A percentile compares a stretch with the other conserved stretches of the same genome.
These are phyloP conservation scores for Ogataea naganishii DNA, from an alignment of 805 yeast genomes.

Conservation along the genomic window DNA sequence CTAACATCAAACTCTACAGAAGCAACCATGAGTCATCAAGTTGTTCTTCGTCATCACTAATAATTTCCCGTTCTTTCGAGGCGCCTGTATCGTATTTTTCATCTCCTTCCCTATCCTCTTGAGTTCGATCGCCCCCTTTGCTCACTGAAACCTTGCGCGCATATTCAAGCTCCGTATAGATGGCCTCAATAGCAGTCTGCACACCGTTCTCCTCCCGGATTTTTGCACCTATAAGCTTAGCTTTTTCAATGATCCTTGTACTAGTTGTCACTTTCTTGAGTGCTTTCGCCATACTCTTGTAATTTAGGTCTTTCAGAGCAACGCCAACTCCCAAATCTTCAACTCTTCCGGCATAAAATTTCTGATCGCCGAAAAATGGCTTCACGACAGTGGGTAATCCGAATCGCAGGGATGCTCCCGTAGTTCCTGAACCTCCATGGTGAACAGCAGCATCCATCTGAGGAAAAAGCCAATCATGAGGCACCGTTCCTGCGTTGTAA, in stretches of 20 bases:
- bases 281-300: conserved; percentile 55
- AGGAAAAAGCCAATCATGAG: conserved; percentile 93
- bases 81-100: neutral
- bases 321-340: conserved; percentile 88
- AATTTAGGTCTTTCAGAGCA: conserved; percentile 58
- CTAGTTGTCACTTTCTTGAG: conserved; percentile 61
- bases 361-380: conserved; percentile 96
- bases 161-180: conserved; percentile 76
- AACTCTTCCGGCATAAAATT: conserved; percentile 79
- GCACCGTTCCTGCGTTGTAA: conserved; percentile 62
- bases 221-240: conserved; percentile 49
- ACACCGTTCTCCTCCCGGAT: conserved; percentile 80
- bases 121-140: conserved; percentile 26
- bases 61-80: neutral
- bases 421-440: conserved; percentile 96
- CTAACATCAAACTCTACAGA: conserved; percentile 7
- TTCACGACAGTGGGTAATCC: conserved; percentile 88
- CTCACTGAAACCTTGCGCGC: conserved; percentile 48
- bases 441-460: conserved; percentile 90
- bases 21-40: conserved; percentile 23
- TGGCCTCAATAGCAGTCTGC: conserved; percentile 58
- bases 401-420: conserved; percentile 81
- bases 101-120: conserved; percentile 10
- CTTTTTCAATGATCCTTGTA: conserved; percentile 57
- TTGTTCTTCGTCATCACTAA: conserved; percentile 7